Conservation (phyloP, 1,139 yeast species). For the Geotrichum cucujoidarum region DNA sequence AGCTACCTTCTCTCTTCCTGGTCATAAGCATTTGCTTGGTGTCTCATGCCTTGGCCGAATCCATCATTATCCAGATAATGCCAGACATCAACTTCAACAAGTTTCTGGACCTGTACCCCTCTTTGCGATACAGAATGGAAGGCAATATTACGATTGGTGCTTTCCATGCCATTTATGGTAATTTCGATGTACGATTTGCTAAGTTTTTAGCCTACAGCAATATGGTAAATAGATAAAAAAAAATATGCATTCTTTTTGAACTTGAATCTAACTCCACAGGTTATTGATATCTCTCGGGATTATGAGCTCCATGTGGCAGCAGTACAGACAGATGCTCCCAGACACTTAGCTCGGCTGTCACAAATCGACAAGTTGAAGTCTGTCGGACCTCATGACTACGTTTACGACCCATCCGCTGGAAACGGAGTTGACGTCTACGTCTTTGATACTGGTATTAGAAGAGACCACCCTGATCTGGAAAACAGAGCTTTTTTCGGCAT, state of each 20-base stretch:
- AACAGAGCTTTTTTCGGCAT: slow-evolving; percentile 54
- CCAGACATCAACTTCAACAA: slow-evolving; percentile 27
- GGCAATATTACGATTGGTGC: slow-evolving; percentile 28
- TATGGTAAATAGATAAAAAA: slow-evolving; percentile 20
- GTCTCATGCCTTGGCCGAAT: slow-evolving; percentile 8
- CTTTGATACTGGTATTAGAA: slow-evolving; percentile 65
- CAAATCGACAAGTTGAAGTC: slow-evolving; percentile 42
- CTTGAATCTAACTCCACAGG: slow-evolving; percentile 22
- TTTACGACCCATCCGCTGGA: slow-evolving; percentile 43
- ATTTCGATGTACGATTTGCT: slow-evolving; percentile 27
- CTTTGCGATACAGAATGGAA: slow-evolving; percentile 24
- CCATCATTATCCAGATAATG: slow-evolving; percentile 27
- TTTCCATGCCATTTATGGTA: slow-evolving; percentile 31
- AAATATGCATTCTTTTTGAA: background rate
- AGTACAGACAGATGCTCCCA: slow-evolving; percentile 53
- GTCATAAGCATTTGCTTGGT: background rate
- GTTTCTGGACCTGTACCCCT: slow-evolving; percentile 29
- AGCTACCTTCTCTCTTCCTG: background rate
- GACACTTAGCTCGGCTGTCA: slow-evolving; percentile 64
- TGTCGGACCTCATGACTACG: slow-evolving; percentile 38
- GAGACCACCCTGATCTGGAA: slow-evolving; percentile 55
- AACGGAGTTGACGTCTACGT: slow-evolving; percentile 63
- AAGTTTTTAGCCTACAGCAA: slow-evolving; percentile 26
- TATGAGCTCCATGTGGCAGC: slow-evolving; percentile 29
- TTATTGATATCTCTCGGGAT: slow-evolving; percentile 32